Percentiles rank a stretch among this genome's conserved stretches.
These are phyloP conservation scores for Cladosporium sp. DNA, from an alignment of 2,329 filamentous ascomycete genomes.

Conservation along the genomic window DNA sequence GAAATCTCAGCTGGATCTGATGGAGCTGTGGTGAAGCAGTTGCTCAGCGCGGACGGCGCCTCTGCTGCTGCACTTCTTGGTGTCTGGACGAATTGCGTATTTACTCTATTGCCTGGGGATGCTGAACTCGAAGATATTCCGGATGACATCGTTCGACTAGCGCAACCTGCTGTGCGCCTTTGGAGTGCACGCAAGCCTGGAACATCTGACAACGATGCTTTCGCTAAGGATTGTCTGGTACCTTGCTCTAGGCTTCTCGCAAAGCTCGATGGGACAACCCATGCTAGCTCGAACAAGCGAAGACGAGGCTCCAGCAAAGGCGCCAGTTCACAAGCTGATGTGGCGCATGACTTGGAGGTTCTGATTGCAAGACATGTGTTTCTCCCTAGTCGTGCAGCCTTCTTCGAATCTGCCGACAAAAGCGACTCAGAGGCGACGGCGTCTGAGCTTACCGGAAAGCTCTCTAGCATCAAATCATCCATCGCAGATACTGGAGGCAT, in stretches of 20 bases:
- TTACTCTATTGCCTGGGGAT: neutral
- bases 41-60: slow-evolving; percentile 19
- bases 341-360: slow-evolving; percentile 27
- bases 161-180: slow-evolving; percentile 19
- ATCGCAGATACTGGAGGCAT: neutral
- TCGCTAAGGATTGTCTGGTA: slow-evolving; percentile 25
- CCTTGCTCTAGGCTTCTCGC: slow-evolving; percentile 20
- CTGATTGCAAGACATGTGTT: slow-evolving; percentile 42
- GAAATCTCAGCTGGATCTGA: slow-evolving; percentile 15
- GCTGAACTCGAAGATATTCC: neutral
- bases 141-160: neutral
- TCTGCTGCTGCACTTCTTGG: slow-evolving; percentile 23
- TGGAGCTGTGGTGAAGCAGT: slow-evolving; percentile 22
- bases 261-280: neutral
- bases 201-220: slow-evolving; percentile 22
- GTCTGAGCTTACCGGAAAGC: slow-evolving; percentile 7
- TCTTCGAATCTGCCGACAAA: slow-evolving; percentile 24
- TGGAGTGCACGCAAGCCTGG: slow-evolving; percentile 26
- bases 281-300: slow-evolving; percentile 2
- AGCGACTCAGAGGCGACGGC: slow-evolving; percentile 8
- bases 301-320: neutral
- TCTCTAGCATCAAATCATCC: neutral
- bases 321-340: neutral
- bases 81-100: slow-evolving; percentile 19
- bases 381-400: slow-evolving; percentile 35